phyloP scores from a whole-genome alignment of 768 basidiomycete genomes.

The Podaxis sp. region DNA sequence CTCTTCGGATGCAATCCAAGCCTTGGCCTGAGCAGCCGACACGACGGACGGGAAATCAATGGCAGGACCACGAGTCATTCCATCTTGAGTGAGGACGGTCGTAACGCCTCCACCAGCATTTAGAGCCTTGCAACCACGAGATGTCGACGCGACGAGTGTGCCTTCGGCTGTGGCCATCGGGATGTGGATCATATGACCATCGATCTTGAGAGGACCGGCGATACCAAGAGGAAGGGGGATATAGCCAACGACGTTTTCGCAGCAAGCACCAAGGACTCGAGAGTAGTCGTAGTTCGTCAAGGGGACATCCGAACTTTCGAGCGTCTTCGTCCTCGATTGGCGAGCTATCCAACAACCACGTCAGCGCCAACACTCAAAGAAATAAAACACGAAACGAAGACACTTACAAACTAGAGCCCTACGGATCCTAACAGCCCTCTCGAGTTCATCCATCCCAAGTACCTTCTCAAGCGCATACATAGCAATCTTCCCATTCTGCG shows the following conservation, averaged over 20 bases:
- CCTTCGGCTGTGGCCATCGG: constrained; percentile 99
- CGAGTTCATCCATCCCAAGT: constrained; percentile 65
- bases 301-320: constrained; percentile 84
- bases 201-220: constrained; percentile 92
- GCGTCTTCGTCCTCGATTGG: constrained; percentile 76
- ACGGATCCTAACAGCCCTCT: constrained; percentile 84
- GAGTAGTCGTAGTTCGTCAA: constrained; percentile 89
- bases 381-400: not conserved
- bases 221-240: constrained; percentile 96
- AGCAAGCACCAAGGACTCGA: constrained; percentile 93
- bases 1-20: constrained; percentile 82
- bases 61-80: constrained; percentile 98
- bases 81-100: constrained; percentile 89
- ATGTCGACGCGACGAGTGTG: constrained; percentile 95
- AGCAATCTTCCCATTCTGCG: constrained; percentile 90
- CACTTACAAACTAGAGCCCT: constrained; percentile 87
- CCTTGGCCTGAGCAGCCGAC: constrained; percentile 79
- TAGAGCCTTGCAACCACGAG: constrained; percentile 96
- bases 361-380: constrained; percentile 7
- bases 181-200: constrained; percentile 81
- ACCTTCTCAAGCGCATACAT: constrained; percentile 97
- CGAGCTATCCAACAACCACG: constrained; percentile 56
- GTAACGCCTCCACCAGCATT: constrained; percentile 95
- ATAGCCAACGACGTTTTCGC: constrained; percentile 98
- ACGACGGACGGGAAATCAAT: constrained; percentile 88